A percentile compares a stretch with the other conserved stretches of the same genome.
Conservation (phyloP, 2,329 filamentous ascomycete genomes). For the Metarhizium brunneum region DNA sequence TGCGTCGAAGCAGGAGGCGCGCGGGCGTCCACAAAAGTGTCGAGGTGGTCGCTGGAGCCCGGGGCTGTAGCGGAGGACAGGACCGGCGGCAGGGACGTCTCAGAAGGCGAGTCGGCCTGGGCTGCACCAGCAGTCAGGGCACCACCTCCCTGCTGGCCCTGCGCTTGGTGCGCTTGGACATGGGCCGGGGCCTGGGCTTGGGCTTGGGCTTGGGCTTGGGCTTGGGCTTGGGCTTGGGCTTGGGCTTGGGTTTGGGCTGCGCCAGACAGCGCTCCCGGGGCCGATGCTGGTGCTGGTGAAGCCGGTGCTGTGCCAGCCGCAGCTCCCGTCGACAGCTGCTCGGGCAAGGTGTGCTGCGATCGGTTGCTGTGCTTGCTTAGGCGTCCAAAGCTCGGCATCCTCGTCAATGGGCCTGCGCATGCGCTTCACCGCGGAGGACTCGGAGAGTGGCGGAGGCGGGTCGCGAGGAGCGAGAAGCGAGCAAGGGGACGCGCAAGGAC, state of each 20-base stretch:
- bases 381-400: conserved; percentile 45
- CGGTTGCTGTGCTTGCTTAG: conserved; percentile 47
- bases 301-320: conserved; percentile 16
- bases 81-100: conserved; percentile 33
- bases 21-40: conserved; percentile 29
- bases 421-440: background rate
- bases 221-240: background rate
- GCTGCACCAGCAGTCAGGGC: conserved; percentile 4
- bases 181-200: background rate
- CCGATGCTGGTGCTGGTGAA: background rate
- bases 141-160: background rate
- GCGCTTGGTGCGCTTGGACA: background rate
- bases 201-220: background rate
- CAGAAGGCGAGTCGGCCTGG: conserved; percentile 20
- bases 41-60: conserved; percentile 31
- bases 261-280: background rate
- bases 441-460: background rate
- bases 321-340: conserved; percentile 26
- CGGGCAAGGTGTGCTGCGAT: conserved; percentile 46
- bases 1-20: conserved; percentile 11
- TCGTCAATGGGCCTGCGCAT: conserved; percentile 6
- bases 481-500: background rate
- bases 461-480: background rate
- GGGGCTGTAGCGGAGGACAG: conserved; percentile 34
- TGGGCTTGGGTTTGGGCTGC: background rate